Evolutionary conservation across 192 early-diverging fungal genomes (phyloP).

Genomic region (Glomus cerebriforme): DNA sequence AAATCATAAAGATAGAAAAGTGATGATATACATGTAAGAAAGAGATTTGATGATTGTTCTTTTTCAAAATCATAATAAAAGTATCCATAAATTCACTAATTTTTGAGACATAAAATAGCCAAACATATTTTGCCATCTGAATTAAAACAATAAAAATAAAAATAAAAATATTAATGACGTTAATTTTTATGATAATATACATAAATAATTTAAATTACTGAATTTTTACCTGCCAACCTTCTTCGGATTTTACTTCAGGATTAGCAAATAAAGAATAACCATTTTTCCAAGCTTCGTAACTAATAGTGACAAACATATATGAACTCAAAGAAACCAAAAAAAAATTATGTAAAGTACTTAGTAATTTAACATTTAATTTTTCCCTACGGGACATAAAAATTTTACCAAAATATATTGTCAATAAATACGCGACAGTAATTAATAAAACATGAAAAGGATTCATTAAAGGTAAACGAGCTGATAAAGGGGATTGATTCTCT

Average conservation of each 20-base stretch:
- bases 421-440: constrained; percentile 51
- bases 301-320: constrained; percentile 57
- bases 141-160: not conserved
- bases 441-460: constrained; percentile 62
- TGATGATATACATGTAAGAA: constrained; percentile 73
- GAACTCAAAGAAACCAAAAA: constrained; percentile 52
- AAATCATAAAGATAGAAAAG: constrained; percentile 61
- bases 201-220: not conserved
- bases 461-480: constrained; percentile 57
- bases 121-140: constrained; percentile 67
- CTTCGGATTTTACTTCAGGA: constrained; percentile 47
- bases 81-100: constrained; percentile 66
- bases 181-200: not conserved
- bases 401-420: constrained; percentile 51
- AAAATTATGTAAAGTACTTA: constrained; percentile 60
- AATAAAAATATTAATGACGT: not conserved
- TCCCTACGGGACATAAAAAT: constrained; percentile 50
- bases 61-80: constrained; percentile 68
- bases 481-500: constrained; percentile 40
- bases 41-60: constrained; percentile 67
- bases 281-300: constrained; percentile 48
- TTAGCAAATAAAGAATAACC: constrained; percentile 57
- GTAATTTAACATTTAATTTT: constrained; percentile 49
- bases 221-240: constrained; percentile 48
- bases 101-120: constrained; percentile 69